Conservation (phyloP, 2,329 filamentous ascomycete genomes). For the Epichloe gansuensis region DNA sequence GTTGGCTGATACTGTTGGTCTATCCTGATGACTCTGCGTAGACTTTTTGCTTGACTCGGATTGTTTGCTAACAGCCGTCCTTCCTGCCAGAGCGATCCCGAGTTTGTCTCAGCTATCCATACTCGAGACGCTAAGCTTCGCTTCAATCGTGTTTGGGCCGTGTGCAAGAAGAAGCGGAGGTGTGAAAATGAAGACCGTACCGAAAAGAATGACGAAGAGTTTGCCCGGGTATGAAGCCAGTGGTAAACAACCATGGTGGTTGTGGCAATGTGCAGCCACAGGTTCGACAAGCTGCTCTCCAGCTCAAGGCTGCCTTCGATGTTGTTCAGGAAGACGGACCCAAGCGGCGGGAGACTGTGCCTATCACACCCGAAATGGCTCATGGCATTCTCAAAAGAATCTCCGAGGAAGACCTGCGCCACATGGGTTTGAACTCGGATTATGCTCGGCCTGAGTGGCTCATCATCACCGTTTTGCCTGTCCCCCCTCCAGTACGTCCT, state of each 20-base stretch:
- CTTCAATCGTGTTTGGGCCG: conserved; percentile 83
- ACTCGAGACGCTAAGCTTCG: conserved; percentile 88
- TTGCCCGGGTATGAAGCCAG: conserved; percentile 45
- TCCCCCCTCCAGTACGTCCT: conserved; percentile 88
- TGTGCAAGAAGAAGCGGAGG: conserved; percentile 77
- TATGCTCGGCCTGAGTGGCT: conserved; percentile 98
- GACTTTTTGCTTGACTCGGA: conserved; percentile 33
- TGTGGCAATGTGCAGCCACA: conserved; percentile 87
- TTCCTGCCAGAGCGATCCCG: conserved; percentile 60
- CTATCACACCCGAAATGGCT: conserved; percentile 73
- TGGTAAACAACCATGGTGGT: conserved; percentile 58
- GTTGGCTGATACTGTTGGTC: conserved; percentile 94
- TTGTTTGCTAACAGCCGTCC: conserved; percentile 46
- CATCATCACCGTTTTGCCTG: conserved; percentile 87
- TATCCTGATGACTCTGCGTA: conserved; percentile 37
- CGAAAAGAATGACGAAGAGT: conserved; percentile 57
- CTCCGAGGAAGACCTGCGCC: conserved; percentile 63
- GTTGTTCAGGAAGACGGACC: conserved; percentile 51
- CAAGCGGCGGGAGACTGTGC: conserved; percentile 64
- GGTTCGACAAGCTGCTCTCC: conserved; percentile 77
- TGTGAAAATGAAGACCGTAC: conserved; percentile 71
- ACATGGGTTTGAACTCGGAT: conserved; percentile 86
- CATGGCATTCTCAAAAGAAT: conserved; percentile 81
- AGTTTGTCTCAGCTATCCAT: conserved; percentile 69
- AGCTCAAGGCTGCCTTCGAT: conserved; percentile 68